Evolutionary conservation across 2,329 filamentous ascomycete species (phyloP).

Genomic region (Aspergillus pseudotamarii): DNA sequence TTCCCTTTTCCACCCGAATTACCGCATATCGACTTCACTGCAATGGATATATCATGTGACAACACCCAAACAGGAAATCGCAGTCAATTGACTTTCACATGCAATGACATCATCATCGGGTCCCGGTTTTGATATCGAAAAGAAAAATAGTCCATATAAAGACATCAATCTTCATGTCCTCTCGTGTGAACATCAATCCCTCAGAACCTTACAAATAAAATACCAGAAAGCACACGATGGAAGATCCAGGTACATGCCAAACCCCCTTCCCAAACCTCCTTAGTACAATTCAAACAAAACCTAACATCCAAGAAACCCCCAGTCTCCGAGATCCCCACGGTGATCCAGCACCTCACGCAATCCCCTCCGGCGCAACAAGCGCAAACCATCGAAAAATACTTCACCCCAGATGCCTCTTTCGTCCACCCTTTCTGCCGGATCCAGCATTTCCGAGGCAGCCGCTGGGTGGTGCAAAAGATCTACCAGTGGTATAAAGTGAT

Average conservation of each 20-base stretch:
- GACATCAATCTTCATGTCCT: not conserved
- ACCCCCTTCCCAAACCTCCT: no score
- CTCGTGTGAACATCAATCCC: not conserved
- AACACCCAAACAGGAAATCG: not conserved
- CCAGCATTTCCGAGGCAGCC: constrained; percentile 61
- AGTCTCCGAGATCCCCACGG: constrained; percentile 58
- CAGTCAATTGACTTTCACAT: not conserved
- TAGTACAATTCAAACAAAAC: not conserved
- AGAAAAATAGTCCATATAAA: not conserved
- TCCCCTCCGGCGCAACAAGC: constrained; percentile 68
- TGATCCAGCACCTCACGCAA: constrained; percentile 71
- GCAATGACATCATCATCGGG: not conserved
- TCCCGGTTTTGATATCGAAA: not conserved
- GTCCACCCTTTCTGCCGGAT: constrained; percentile 78
- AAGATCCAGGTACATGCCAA: not conserved
- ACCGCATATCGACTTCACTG: no score
- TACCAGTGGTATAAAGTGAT: constrained; percentile 86
- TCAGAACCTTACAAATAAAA: not conserved
- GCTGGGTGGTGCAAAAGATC: constrained; percentile 68
- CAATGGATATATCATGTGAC: not conserved
- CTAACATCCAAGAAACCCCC: not conserved
- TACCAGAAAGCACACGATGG: not conserved
- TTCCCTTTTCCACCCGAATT: no score
- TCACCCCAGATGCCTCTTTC: constrained; percentile 71
- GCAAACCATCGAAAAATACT: constrained; percentile 70